Percentiles rank a stretch among this genome's conserved stretches.
Conservation (phyloP, 106 monocot species). For the Ottelia alismoides region DNA sequence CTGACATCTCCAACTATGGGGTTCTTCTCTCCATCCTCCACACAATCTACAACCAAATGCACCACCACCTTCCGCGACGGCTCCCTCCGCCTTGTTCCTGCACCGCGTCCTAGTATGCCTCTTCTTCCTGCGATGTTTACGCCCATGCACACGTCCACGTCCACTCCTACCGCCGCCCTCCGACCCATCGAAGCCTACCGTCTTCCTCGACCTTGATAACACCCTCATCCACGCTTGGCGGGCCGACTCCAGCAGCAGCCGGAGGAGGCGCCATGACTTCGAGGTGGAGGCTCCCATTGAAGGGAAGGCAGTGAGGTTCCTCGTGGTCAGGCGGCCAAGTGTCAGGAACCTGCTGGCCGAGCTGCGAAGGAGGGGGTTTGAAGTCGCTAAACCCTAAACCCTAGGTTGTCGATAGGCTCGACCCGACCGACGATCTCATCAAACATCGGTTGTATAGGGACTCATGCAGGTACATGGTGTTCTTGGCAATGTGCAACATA, state of each 20-base stretch:
- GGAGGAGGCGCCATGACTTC: no score
- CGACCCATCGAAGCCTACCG: conserved; percentile 17
- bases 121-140: conserved; percentile 12
- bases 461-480: conserved; percentile 61
- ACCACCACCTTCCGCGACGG: conserved; percentile 30
- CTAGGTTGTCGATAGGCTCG: conserved; percentile 66
- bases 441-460: conserved; percentile 73
- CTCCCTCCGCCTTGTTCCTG: conserved; percentile 56
- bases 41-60: no score
- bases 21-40: no score
- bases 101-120: conserved; percentile 32
- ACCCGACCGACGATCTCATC: conserved; percentile 34
- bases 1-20: no score
- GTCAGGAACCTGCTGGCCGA: conserved; percentile 43
- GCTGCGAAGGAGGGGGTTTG: conserved; percentile 38
- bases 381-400: conserved; percentile 75
- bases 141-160: no score
- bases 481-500: no score
- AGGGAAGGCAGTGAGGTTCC: conserved; percentile 46
- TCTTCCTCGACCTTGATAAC: conserved; percentile 70
- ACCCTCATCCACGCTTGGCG: conserved; percentile 65
- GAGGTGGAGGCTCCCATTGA: conserved; percentile 47
- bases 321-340: conserved; percentile 73
- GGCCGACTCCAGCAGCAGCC: no score
- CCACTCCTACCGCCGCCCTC: not conserved